Evolutionary conservation across 2,329 filamentous ascomycete species (phyloP).

Genomic region (Fusarium chuoi): DNA sequence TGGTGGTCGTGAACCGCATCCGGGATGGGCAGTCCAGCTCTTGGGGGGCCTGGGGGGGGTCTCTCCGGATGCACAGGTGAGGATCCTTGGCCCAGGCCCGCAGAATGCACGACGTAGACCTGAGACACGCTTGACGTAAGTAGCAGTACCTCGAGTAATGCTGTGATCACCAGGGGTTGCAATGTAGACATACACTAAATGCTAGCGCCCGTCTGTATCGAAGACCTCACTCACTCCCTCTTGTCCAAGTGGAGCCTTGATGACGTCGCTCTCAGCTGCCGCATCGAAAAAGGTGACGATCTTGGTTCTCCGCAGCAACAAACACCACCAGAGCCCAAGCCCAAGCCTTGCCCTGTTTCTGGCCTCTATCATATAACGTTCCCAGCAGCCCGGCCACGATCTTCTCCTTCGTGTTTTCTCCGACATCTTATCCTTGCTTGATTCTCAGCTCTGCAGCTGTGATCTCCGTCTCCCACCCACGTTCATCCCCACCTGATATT

Average conservation of each 20-base stretch:
- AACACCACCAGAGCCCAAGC: slow-evolving; percentile 31
- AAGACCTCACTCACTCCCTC: slow-evolving; percentile 18
- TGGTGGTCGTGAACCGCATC: slow-evolving; percentile 42
- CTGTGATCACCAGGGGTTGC: slow-evolving; percentile 9
- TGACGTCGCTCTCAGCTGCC: slow-evolving; percentile 43
- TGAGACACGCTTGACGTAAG: slow-evolving; percentile 29
- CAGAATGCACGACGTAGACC: slow-evolving; percentile 32
- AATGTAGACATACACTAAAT: slow-evolving; percentile 16
- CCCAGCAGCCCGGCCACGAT: slow-evolving; percentile 39
- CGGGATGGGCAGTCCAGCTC: slow-evolving; percentile 35
- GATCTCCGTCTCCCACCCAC: slow-evolving; percentile 14
- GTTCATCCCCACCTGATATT: slow-evolving; percentile 34
- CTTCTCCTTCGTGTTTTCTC: slow-evolving; percentile 21
- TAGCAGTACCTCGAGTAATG: slow-evolving; percentile 23
- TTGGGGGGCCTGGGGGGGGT: slow-evolving; percentile 4
- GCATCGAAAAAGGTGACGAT: slow-evolving; percentile 42
- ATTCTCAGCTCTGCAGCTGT: slow-evolving; percentile 32
- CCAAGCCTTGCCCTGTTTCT: slow-evolving; percentile 34
- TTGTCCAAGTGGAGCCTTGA: slow-evolving; percentile 39
- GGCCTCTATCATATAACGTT: slow-evolving; percentile 43
- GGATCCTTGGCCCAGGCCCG: slow-evolving; percentile 24
- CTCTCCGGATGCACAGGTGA: slow-evolving; percentile 26
- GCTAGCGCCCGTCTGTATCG: slow-evolving; percentile 31
- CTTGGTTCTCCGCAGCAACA: slow-evolving; percentile 46
- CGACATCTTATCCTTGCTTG: slow-evolving; percentile 39